Conservation (phyloP, 768 basidiomycete genomes). For the Boletales sp. region DNA sequence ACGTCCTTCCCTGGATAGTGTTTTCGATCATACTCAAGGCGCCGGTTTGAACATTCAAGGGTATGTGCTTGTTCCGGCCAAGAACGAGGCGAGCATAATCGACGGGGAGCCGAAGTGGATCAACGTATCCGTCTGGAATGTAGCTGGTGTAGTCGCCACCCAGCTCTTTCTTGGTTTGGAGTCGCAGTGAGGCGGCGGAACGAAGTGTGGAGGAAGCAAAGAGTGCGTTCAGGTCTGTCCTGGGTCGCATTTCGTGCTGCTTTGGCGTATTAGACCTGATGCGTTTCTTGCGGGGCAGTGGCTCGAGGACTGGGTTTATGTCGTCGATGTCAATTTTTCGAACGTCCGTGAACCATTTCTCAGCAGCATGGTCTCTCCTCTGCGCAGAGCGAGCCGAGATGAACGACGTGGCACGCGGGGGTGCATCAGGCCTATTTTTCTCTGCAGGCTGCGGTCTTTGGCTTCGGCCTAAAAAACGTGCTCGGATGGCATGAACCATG, state of each 20-base stretch:
- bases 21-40: constrained; percentile 39
- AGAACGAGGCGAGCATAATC: constrained; percentile 42
- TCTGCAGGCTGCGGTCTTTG: neutral
- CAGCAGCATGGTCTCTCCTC: constrained; percentile 17
- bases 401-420: constrained; percentile 15
- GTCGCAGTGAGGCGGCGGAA: constrained; percentile 12
- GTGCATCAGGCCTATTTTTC: neutral
- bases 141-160: constrained; percentile 54
- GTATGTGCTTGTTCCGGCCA: constrained; percentile 40
- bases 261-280: neutral
- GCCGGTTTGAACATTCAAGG: constrained; percentile 35
- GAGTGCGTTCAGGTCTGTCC: constrained; percentile 19
- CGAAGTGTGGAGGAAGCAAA: constrained; percentile 9
- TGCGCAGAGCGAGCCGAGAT: constrained; percentile 20
- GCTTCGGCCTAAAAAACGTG: constrained; percentile 14
- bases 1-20: constrained; percentile 7
- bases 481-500: neutral
- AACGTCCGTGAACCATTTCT: constrained; percentile 23
- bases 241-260: constrained; percentile 20
- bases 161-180: constrained; percentile 33
- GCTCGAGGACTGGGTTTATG: constrained; percentile 1
- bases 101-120: constrained; percentile 34
- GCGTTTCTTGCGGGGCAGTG: constrained; percentile 4
- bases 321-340: constrained; percentile 16
- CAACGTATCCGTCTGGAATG: constrained; percentile 27